Conservation (phyloP, 202 grass and related monocot genomes). For the Schoenoplectus triqueter region DNA sequence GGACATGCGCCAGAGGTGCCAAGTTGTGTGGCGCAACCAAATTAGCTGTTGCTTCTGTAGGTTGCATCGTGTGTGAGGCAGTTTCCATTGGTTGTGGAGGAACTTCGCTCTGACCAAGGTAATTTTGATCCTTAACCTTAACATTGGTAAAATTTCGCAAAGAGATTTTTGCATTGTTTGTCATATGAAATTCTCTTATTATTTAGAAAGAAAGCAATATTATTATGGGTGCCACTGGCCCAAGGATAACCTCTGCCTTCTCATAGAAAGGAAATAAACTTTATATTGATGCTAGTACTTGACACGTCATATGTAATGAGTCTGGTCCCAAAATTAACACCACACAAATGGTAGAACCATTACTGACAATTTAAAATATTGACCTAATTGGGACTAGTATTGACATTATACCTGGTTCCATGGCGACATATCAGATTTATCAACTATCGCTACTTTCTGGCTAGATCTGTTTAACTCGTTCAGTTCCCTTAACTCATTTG, state of each 20-base stretch:
- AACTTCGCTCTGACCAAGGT: slow-evolving; percentile 52
- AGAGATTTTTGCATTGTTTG: slow-evolving; percentile 16
- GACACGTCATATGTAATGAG: background rate
- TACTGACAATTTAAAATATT: background rate
- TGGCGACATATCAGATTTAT: background rate
- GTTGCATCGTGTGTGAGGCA: slow-evolving; percentile 34
- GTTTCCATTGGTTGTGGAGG: slow-evolving; percentile 49
- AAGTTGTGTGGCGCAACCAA: slow-evolving; percentile 36
- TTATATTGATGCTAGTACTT: too few relatives aligned
- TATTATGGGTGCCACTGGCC: too few relatives aligned
- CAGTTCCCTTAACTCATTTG: background rate
- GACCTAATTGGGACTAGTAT: background rate
- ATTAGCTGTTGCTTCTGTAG: slow-evolving; percentile 33
- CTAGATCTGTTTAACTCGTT: background rate
- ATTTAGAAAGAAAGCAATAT: too few relatives aligned
- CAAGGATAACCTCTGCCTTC: too few relatives aligned
- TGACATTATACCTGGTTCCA: background rate
- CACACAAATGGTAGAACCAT: background rate
- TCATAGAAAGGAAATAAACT: too few relatives aligned
- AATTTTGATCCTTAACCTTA: slow-evolving; percentile 77
- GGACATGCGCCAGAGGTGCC: slow-evolving; percentile 2
- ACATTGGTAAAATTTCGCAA: slow-evolving; percentile 31
- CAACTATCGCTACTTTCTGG: background rate
- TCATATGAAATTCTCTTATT: too few relatives aligned
- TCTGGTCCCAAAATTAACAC: background rate